Conservation (phyloP, 129 eudicot species). For the Rutidosis leptorrhynchoides region DNA sequence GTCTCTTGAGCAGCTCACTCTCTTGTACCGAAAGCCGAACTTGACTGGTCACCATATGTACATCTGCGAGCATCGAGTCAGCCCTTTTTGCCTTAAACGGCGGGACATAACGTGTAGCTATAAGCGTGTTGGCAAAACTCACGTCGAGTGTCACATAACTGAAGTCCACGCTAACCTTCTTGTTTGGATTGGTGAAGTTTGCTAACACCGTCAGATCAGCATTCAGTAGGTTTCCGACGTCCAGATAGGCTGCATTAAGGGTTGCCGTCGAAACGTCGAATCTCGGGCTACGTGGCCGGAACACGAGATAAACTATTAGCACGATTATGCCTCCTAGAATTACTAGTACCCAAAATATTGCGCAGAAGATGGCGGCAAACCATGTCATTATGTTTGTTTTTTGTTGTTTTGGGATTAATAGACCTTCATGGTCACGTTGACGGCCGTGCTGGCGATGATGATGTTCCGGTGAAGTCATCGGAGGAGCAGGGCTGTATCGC, state of each 20-base stretch:
- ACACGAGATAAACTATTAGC: not conserved
- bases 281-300: not conserved
- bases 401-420: too few species aligned
- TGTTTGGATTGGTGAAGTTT: not conserved
- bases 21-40: not conserved
- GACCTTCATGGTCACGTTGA: too few species aligned
- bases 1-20: not conserved
- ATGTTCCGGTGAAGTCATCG: too few species aligned
- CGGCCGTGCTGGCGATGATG: too few species aligned
- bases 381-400: not conserved
- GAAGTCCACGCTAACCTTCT: not conserved
- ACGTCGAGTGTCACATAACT: not conserved
- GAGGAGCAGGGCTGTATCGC: too few species aligned
- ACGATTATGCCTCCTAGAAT: not conserved
- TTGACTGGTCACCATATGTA: not conserved
- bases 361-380: not conserved
- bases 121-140: not conserved
- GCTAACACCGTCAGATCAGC: not conserved
- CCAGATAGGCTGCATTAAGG: not conserved
- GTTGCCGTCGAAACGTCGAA: not conserved
- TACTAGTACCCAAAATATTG: not conserved
- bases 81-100: not conserved
- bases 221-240: not conserved
- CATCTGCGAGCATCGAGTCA: not conserved
- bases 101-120: not conserved